These are phyloP conservation scores for Porphyridium purpureum DNA, from an alignment of 23 red algal species.

Conservation along the genomic window DNA sequence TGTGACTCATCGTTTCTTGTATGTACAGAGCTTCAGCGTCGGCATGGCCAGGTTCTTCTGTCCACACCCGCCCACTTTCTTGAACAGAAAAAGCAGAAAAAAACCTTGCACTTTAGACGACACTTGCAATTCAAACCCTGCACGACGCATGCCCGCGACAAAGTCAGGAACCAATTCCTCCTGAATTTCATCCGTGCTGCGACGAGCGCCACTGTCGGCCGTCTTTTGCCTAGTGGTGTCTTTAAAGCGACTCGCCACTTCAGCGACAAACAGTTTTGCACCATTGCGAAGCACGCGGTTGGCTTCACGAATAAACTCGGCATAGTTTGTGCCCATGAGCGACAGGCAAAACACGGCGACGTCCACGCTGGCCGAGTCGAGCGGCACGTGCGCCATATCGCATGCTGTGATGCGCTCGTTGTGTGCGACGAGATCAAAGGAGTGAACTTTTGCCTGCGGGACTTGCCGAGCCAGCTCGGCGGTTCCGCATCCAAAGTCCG, in stretches of 20 bases:
- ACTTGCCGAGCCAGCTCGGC: constrained; percentile 29
- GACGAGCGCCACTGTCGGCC: too few species aligned
- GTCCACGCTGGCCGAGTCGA: constrained; percentile 17
- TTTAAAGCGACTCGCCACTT: constrained; percentile 74
- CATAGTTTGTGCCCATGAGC: constrained; percentile 91
- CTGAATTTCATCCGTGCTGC: too few species aligned
- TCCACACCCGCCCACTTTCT: too few species aligned
- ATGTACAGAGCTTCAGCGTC: too few species aligned
- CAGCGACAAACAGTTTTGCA: constrained; percentile 43
- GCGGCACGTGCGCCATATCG: constrained; percentile 52
- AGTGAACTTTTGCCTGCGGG: constrained; percentile 19
- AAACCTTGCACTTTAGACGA: too few species aligned
- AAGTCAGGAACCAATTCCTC: too few species aligned
- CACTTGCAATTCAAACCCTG: too few species aligned
- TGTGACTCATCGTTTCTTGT: too few species aligned
- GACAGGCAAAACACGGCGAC: constrained; percentile 89
- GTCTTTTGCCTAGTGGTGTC: too few species aligned
- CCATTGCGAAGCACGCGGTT: constrained; percentile 16
- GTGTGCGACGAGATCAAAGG: constrained; percentile 67
- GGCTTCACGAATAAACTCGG: constrained; percentile 50
- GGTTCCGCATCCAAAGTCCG: constrained; percentile 62
- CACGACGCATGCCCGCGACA: too few species aligned
- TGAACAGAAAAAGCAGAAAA: too few species aligned
- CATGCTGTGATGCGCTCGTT: constrained; percentile 52
- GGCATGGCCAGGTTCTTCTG: too few species aligned